These are phyloP conservation scores for Falciphora oryzae DNA, from an alignment of 2,329 filamentous ascomycete species.

Conservation along the genomic window DNA sequence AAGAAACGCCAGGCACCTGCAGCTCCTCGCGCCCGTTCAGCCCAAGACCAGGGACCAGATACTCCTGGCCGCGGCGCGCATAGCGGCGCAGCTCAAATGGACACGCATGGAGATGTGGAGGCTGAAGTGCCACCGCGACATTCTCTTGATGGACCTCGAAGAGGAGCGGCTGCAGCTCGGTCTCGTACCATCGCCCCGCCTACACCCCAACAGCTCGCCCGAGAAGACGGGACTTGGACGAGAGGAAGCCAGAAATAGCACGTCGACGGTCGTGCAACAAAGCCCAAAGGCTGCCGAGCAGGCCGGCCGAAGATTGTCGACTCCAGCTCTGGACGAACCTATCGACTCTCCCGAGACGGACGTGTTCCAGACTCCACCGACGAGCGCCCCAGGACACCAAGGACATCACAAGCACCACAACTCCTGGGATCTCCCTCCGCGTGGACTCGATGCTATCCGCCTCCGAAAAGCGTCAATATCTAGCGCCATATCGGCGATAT, in stretches of 20 bases:
- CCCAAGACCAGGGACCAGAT: constrained; percentile 84
- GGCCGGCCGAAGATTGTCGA: constrained; percentile 24
- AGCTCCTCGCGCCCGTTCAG: constrained; percentile 84
- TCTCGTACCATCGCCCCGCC: constrained; percentile 24
- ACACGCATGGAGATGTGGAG: constrained; percentile 91
- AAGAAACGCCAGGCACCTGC: constrained; percentile 83
- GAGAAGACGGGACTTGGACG: constrained; percentile 19
- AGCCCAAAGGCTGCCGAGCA: constrained; percentile 31
- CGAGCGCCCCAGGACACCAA: constrained; percentile 30
- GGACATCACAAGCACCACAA: constrained; percentile 30
- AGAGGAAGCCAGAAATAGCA: constrained; percentile 30
- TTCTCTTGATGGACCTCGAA: constrained; percentile 77
- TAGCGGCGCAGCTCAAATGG: constrained; percentile 89
- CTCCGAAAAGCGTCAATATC: constrained; percentile 38
- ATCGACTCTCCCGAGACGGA: constrained; percentile 36
- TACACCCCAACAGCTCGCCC: constrained; percentile 15
- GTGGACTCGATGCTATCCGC: constrained; percentile 28
- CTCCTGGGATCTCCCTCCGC: constrained; percentile 36
- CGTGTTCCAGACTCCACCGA: constrained; percentile 43
- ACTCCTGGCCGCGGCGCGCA: constrained; percentile 74
- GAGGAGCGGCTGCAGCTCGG: constrained; percentile 56
- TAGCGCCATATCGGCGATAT: constrained; percentile 30
- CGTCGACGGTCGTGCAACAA: constrained; percentile 27
- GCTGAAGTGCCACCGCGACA: constrained; percentile 83
- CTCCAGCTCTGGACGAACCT: constrained; percentile 22